Base-by-base conservation (phyloP, 768 basidiomycete species). In the Mycena crocata region DNA sequence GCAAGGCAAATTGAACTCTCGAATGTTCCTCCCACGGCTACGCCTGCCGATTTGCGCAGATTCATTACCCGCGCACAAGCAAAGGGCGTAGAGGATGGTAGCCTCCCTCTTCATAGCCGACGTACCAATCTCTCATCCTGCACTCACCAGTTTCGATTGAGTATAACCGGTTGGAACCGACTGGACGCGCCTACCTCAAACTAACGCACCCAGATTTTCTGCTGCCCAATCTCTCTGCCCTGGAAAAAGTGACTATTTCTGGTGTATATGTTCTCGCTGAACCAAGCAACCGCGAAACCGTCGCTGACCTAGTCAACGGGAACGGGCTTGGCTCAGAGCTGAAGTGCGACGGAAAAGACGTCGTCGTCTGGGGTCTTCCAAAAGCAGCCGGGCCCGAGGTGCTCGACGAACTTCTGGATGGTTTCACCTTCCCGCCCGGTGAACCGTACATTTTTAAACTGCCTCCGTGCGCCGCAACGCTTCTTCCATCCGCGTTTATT, bases 351-450 rank as follows among this genome's bases (percentile, higher is more conserved):
- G 88, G 87, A 13, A 86, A 76, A 66, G 82, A 81, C 56, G 92
- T 93, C 26, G 82, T 88, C 8, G 71, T 92, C 1, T 85, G 80
- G 74, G 93, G 92, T 3, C 72, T 93, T 40, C 90, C 91, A 0
- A 86, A 85, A 4, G 87, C 75, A 69, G 72, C 84, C 0, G 73
- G 74, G 1, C 35, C 74, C 5, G 73, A 75, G 0, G 75, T 72
- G 3, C 66, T 92, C 19, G 78, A 79, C 56, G 69, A 73, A 7
- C 74, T 83, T 60, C 72, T 92, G 44, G 76, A 76, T 71, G 77
- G 84, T 51, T 68, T 91, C 21, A 75, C 66, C 37, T 54, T 71
- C 24, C 73, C 82, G 32, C 75, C 76, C 45, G 80, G 83, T n/a
- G 70, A 80, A 57, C 71, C 81, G n/a, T 83, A 83, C 35, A 78